A percentile compares a stretch with the other conserved stretches of the same genome.
Evolutionary conservation across 2,329 filamentous ascomycete species (phyloP).

Genomic region (Venturia aucupariae): DNA sequence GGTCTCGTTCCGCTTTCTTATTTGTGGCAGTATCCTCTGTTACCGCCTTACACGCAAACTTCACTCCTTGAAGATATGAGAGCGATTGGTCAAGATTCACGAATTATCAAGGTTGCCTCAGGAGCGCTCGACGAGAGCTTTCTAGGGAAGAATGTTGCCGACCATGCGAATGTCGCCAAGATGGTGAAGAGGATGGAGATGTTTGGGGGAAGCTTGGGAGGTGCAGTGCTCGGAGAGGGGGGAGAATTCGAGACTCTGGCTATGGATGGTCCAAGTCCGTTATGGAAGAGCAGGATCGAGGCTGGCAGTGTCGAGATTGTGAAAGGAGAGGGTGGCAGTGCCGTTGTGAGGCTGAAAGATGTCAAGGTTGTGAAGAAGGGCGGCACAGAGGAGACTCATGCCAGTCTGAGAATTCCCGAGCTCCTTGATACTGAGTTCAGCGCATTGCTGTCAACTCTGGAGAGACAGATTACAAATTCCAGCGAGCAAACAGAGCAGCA

Average conservation of each 20-base stretch:
- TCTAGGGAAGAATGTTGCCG: constrained; percentile 72
- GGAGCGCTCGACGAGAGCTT: constrained; percentile 74
- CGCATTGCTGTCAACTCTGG: constrained; percentile 18
- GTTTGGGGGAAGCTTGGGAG: constrained; percentile 52
- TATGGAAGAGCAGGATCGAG: constrained; percentile 66
- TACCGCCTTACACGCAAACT: constrained; percentile 46
- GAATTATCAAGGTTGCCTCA: constrained; percentile 90
- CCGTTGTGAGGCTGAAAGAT: constrained; percentile 56
- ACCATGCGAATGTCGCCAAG: constrained; percentile 35
- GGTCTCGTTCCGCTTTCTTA: constrained; percentile 75
- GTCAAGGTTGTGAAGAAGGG: constrained; percentile 40
- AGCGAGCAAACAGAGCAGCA: not conserved
- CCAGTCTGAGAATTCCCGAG: constrained; percentile 47
- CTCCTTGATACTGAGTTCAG: constrained; percentile 58
- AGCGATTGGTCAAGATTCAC: constrained; percentile 66
- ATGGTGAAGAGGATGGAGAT: constrained; percentile 49
- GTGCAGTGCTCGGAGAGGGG: constrained; percentile 78
- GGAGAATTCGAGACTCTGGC: constrained; percentile 95
- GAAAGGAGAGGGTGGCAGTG: constrained; percentile 64
- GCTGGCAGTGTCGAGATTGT: constrained; percentile 49
- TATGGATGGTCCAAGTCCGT: constrained; percentile 60
- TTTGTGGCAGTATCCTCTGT: constrained; percentile 80
- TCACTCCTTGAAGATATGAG: constrained; percentile 73
- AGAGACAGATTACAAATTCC: not conserved
- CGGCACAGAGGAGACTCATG: constrained; percentile 18